Conservation (phyloP, 371 early-diverging fungal species). For the Batkoa obscura region DNA sequence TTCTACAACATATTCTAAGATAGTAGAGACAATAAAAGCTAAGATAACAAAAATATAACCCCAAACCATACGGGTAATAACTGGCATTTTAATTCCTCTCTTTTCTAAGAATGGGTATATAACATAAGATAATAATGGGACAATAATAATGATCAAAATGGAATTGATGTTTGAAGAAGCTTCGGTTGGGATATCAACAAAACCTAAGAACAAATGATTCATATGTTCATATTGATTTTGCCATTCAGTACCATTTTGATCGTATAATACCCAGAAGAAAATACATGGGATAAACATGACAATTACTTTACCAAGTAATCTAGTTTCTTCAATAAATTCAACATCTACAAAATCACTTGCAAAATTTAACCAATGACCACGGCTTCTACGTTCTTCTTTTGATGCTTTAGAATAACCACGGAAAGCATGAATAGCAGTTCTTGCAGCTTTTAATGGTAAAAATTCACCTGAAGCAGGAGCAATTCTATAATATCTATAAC, state of each 20-base stretch:
- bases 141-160: conserved; percentile 1
- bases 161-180: not conserved
- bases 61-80: not conserved
- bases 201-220: conserved; percentile 12
- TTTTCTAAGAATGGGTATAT: conserved; percentile 7
- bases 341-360: not conserved
- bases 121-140: not conserved
- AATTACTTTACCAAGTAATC: conserved; percentile 10
- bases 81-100: not conserved
- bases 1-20: not conserved
- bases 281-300: conserved; percentile 19
- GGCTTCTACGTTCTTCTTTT: not conserved
- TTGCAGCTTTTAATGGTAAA: conserved; percentile 18
- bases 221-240: conserved; percentile 13
- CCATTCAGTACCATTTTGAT: conserved; percentile 23
- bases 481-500: conserved; percentile 26
- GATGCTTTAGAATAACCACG: not conserved
- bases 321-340: conserved; percentile 6
- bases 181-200: conserved; percentile 4
- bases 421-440: conserved; percentile 3
- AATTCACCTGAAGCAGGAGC: conserved; percentile 29
- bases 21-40: not conserved
- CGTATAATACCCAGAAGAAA: conserved; percentile 36
- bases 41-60: conserved; percentile 2
- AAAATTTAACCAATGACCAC: conserved; percentile 6